These are phyloP conservation scores for Pichia occidentalis DNA, from an alignment of 805 yeast genomes.

Conservation along the genomic window DNA sequence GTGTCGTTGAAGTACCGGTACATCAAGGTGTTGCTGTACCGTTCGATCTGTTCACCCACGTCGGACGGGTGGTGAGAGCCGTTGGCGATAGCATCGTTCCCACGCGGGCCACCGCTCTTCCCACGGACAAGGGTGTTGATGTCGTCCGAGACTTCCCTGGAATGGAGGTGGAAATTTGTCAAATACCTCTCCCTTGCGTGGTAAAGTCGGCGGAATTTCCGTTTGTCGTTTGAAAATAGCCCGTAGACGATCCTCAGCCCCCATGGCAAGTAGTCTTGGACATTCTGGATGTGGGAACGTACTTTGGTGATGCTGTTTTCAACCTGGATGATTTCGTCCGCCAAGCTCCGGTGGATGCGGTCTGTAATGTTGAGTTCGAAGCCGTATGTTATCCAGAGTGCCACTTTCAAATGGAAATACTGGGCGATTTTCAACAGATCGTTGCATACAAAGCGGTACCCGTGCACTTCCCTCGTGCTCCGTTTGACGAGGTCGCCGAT, in stretches of 20 bases:
- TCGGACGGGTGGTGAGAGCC: no score
- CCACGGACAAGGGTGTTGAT: background rate
- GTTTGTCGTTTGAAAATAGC: conserved; percentile 13
- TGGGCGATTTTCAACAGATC: conserved; percentile 33
- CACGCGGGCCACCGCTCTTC: no score
- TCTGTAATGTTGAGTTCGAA: conserved; percentile 37
- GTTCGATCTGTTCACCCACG: conserved; percentile 1
- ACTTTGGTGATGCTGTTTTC: conserved; percentile 51
- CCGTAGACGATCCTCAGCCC: conserved; percentile 29
- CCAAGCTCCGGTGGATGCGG: conserved; percentile 34
- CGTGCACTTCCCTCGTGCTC: background rate
- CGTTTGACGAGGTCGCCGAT: conserved; percentile 12
- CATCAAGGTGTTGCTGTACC: conserved; percentile 20
- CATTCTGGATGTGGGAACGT: conserved; percentile 51
- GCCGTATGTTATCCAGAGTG: conserved; percentile 49
- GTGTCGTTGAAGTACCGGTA: conserved; percentile 22
- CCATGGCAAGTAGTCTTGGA: conserved; percentile 46
- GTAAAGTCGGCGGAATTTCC: conserved; percentile 28
- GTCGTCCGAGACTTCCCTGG: conserved; percentile 13
- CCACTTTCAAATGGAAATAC: conserved; percentile 44
- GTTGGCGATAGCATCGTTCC: no score
- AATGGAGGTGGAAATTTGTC: conserved; percentile 30
- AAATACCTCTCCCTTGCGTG: conserved; percentile 45
- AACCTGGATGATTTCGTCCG: conserved; percentile 47
- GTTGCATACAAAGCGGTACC: conserved; percentile 11